Conservation (phyloP, 2,329 filamentous ascomycete species). For the Hymenoscyphus albidus region DNA sequence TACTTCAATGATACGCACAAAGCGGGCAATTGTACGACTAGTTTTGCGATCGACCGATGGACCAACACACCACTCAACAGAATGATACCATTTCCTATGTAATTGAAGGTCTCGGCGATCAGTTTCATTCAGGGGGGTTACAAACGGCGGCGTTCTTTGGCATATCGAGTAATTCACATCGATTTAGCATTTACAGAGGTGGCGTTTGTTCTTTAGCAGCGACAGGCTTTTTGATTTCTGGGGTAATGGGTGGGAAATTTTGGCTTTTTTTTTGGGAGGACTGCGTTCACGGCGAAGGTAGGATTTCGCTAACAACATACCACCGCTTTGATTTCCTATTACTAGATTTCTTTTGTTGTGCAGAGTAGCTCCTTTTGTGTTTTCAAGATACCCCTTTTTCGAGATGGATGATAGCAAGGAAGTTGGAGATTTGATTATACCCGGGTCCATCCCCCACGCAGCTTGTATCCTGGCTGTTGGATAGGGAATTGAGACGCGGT, state of each 20-base stretch:
- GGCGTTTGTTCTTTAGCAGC: not conserved
- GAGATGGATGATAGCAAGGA: not conserved
- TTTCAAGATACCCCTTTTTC: not conserved
- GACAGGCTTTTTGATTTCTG: constrained; percentile 1
- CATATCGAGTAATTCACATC: constrained; percentile 2
- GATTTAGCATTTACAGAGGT: not conserved
- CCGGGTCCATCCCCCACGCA: not conserved
- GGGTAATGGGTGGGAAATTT: not conserved
- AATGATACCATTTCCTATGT: constrained; percentile 23
- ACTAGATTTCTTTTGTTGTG: not conserved
- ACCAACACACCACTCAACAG: constrained; percentile 24
- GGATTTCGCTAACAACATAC: not conserved
- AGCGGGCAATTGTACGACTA: constrained; percentile 13
- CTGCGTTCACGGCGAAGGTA: not conserved
- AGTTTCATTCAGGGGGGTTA: not conserved
- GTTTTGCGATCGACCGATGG: constrained; percentile 8
- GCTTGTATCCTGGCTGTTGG: constrained; percentile 2
- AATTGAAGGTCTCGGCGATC: constrained; percentile 8
- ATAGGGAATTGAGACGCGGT: not conserved
- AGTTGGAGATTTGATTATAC: constrained; percentile 1
- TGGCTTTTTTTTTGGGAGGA: not conserved
- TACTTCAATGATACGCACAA: constrained; percentile 8
- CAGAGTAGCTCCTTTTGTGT: not conserved
- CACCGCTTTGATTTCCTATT: not conserved
- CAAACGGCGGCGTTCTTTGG: not conserved